Percentiles rank a stretch among this genome's conserved stretches.
Conservation (phyloP, 176 grass and related monocot genomes). For the Phyllostachys edulis region DNA sequence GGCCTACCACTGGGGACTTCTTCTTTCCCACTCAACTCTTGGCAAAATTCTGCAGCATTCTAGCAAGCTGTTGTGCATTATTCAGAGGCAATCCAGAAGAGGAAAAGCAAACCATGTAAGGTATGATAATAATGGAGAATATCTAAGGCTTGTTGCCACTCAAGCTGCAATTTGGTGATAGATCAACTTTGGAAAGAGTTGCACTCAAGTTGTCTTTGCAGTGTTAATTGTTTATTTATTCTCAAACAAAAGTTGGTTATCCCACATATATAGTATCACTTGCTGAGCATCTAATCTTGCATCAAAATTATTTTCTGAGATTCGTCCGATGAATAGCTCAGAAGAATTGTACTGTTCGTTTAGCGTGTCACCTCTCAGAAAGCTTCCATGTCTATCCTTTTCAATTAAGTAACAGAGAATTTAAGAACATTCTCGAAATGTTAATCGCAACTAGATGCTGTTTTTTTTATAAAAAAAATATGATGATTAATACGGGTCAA, state of each 20-base stretch:
- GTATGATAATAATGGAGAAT: constrained; percentile 9
- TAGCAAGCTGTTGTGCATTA: constrained; percentile 1
- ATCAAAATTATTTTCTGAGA: background rate
- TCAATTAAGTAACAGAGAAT: background rate
- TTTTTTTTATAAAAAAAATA: background rate
- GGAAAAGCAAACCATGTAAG: constrained; percentile 5
- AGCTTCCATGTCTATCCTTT: constrained; percentile 4
- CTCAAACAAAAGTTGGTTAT: background rate
- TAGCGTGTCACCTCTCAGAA: background rate
- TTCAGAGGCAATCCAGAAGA: constrained; percentile 11
- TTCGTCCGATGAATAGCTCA: background rate
- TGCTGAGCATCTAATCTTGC: background rate
- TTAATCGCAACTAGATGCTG: background rate
- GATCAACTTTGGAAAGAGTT: too few species aligned
- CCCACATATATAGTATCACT: background rate
- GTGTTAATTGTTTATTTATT: too few species aligned
- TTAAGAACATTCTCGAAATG: background rate
- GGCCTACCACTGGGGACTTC: constrained; percentile 29
- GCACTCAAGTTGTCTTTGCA: too few species aligned
- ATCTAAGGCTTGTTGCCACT: constrained; percentile 2
- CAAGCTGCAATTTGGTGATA: background rate
- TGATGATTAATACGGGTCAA: background rate
- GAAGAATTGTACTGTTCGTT: background rate
- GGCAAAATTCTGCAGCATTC: background rate
- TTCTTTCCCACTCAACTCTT: background rate